Base-by-base conservation (phyloP, 192 early-diverging fungal genomes). In the Linnemannia zychae region DNA sequence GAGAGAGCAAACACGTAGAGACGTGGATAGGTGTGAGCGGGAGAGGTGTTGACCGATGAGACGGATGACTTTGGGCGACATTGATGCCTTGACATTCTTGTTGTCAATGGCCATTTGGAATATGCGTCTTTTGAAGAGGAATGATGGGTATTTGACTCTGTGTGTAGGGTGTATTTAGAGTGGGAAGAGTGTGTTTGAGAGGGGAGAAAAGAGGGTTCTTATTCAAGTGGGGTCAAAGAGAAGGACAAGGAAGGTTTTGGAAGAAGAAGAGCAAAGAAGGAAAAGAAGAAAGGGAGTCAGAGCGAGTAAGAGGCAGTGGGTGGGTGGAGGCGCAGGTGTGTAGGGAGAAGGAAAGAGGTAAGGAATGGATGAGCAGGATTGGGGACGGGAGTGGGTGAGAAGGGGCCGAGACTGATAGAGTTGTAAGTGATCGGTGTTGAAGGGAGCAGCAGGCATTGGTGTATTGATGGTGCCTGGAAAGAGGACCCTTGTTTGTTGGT, bases 1-100 rank as follows among this genome's bases (percentile, higher is more conserved):
- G 33, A 48, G 34, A 0, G 67, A 67, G 37, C 78, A 80, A 48
- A 80, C 78, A 53, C 71, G 63, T 3, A 80, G 49, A 40, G 38
- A 65, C 0, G 31, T 18, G 0, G 36, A 1, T 2, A 74, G 50
- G n/a, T 67, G 31, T 3, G 78, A 11, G 9, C 65, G 71, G 13
- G 65, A 11, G 16, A 80, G 63, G 24, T 74, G n/a, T n/a, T 38
- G 36, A 31, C 63, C 66, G 34, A 73, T 36, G 24, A 20, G 47
- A 15, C 28, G 15, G 7, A 80, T 22, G 24, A 80, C 33, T 28
- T 7, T 13, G 31, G 57, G 57, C 9, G 12, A 2, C 28, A 63
- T 63, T 7, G 11, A 15, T 31, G 57, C 57, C 12, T 24, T 63
- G 57, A 15, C 7, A n/a, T 7, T 28, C 6, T 63, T 12, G 13